Evolutionary conservation across 768 basidiomycete genomes (phyloP).

Genomic region (Lyophyllum shimeji): DNA sequence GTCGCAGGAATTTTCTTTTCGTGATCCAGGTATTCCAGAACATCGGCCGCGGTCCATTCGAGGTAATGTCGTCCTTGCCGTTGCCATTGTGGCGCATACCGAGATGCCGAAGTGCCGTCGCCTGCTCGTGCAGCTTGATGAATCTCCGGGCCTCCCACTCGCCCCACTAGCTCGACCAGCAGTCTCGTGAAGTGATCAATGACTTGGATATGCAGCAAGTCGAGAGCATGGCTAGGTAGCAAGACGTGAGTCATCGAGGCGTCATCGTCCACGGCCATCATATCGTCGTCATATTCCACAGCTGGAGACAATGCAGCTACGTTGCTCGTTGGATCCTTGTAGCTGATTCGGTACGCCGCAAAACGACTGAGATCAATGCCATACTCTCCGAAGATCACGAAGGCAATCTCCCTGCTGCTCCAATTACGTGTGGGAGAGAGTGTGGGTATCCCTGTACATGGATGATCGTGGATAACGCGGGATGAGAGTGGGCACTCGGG

Average conservation of each 20-base stretch:
- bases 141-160: slow-evolving; percentile 51
- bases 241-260: slow-evolving; percentile 30
- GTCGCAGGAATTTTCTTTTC: slow-evolving; percentile 32
- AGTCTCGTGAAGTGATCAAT: slow-evolving; percentile 67
- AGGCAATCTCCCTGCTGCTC: slow-evolving; percentile 55
- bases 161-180: slow-evolving; percentile 55
- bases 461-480: not conserved
- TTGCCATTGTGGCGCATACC: slow-evolving; percentile 56
- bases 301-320: slow-evolving; percentile 5
- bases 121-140: slow-evolving; percentile 23
- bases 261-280: slow-evolving; percentile 67
- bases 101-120: slow-evolving; percentile 42
- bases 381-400: slow-evolving; percentile 40
- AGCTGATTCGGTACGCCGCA: slow-evolving; percentile 38
- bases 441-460: slow-evolving; percentile 30
- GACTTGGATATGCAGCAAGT: slow-evolving; percentile 66
- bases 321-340: slow-evolving; percentile 26
- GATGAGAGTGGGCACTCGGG: not conserved
- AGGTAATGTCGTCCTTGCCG: slow-evolving; percentile 35
- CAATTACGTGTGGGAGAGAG: slow-evolving; percentile 38
- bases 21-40: slow-evolving; percentile 54
- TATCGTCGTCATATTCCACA: slow-evolving; percentile 35
- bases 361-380: slow-evolving; percentile 37
- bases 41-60: slow-evolving; percentile 55
- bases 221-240: slow-evolving; percentile 56